Conservation (phyloP, 2,329 filamentous ascomycete species). For the Apiospora aurea region DNA sequence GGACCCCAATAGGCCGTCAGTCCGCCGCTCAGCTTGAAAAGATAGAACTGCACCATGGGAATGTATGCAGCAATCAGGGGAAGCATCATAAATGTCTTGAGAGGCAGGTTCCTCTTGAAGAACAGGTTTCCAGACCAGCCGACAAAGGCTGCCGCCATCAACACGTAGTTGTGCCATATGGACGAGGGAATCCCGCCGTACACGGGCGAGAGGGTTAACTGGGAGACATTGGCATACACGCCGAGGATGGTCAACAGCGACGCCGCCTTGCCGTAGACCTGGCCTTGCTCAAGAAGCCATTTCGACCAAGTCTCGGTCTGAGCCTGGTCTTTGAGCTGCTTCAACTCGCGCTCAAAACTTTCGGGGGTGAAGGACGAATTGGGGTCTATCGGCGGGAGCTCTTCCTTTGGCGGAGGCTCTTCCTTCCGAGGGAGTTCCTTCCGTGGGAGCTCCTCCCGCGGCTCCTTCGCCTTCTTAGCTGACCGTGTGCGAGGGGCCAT, state of each 20-base stretch:
- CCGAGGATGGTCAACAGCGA: constrained; percentile 65
- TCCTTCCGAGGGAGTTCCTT: constrained; percentile 29
- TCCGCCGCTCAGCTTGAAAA: constrained; percentile 70
- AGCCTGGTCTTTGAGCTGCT: constrained; percentile 51
- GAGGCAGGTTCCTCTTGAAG: constrained; percentile 56
- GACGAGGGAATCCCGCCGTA: constrained; percentile 85
- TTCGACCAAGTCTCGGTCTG: constrained; percentile 43
- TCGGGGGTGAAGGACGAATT: constrained; percentile 54
- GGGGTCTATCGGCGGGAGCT: constrained; percentile 37
- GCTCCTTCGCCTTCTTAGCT: constrained; percentile 29
- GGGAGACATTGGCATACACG: constrained; percentile 72
- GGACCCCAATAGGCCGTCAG: constrained; percentile 78
- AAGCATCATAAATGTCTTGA: constrained; percentile 61
- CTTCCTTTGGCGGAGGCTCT: constrained; percentile 33
- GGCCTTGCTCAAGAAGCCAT: constrained; percentile 45
- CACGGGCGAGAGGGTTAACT: constrained; percentile 81
- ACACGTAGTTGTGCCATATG: constrained; percentile 72
- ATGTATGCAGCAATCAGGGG: constrained; percentile 79
- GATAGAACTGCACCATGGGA: constrained; percentile 73
- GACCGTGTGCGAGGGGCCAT: constrained; percentile 42
- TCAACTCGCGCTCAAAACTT: constrained; percentile 61
- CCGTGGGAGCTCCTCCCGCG: constrained; percentile 27
- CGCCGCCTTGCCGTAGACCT: constrained; percentile 50
- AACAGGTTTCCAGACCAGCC: constrained; percentile 75
- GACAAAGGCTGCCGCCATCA: constrained; percentile 71